Evolutionary conservation across 202 grass and related monocot genomes (phyloP).

Genomic region (Elaeis oleifera): DNA sequence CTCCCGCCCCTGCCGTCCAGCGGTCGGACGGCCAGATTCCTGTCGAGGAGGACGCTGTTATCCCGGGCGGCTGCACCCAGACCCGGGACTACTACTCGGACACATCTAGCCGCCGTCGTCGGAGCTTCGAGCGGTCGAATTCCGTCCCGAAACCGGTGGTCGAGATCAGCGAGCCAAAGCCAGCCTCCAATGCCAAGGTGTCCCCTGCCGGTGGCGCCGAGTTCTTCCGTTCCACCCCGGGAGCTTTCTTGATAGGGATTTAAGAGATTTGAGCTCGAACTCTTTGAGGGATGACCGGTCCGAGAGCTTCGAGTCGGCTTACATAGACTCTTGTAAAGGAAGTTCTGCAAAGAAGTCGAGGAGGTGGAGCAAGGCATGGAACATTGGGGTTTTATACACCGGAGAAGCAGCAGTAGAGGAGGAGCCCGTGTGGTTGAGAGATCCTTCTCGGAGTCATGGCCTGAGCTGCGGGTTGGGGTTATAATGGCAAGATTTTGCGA

Average conservation of each 20-base stretch:
- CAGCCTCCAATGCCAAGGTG: conserved; percentile 63
- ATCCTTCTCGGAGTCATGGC: conserved; percentile 37
- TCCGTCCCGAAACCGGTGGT: conserved; percentile 38
- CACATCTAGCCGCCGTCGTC: conserved; percentile 57
- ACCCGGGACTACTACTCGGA: conserved; percentile 90
- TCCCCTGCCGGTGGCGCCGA: conserved; percentile 46
- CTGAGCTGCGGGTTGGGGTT: conserved; percentile 44
- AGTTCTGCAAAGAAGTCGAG: conserved; percentile 39
- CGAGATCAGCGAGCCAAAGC: conserved; percentile 25
- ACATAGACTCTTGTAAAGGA: conserved; percentile 12
- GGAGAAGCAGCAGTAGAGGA: conserved; percentile 40
- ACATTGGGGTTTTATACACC: conserved; percentile 68
- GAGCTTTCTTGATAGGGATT: conserved; percentile 28
- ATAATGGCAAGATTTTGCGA: conserved; percentile 53
- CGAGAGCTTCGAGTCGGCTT: conserved; percentile 38
- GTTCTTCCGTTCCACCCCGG: conserved; percentile 40
- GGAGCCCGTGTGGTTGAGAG: conserved; percentile 26
- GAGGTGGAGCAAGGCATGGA: conserved; percentile 74
- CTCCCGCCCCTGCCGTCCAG: background rate
- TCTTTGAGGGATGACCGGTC: conserved; percentile 36
- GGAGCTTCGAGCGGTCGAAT: conserved; percentile 60
- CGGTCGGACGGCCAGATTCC: conserved; percentile 69
- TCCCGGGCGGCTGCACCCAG: conserved; percentile 52
- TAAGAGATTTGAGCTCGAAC: conserved; percentile 17
- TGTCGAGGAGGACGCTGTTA: conserved; percentile 31